Conservation (phyloP, 73 alveolate genomes). For the Uronychia setigera region DNA sequence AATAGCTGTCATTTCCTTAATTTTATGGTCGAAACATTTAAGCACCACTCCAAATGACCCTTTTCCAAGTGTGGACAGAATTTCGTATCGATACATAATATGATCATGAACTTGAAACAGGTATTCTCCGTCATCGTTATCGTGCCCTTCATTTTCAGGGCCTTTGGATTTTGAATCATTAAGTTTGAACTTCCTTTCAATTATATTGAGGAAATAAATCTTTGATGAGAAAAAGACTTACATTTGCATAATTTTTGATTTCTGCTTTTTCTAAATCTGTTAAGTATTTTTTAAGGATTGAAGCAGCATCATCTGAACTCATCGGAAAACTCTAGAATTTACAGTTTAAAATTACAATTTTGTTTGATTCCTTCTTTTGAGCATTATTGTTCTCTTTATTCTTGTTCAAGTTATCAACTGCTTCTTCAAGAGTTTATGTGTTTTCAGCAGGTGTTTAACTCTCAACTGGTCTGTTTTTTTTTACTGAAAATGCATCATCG, state of each 20-base stretch:
- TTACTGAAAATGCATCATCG: too few species aligned
- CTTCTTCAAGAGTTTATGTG: too few species aligned
- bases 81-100: constrained; percentile 32
- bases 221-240: neutral
- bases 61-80: constrained; percentile 32
- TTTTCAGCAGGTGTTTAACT: too few species aligned
- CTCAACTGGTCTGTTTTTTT: too few species aligned
- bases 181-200: neutral
- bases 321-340: neutral
- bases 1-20: constrained; percentile 35
- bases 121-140: constrained; percentile 51
- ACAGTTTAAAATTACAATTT: too few species aligned
- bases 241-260: neutral
- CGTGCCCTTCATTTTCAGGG: constrained; percentile 4
- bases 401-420: too few species aligned
- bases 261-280: neutral
- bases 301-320: neutral
- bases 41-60: constrained; percentile 41
- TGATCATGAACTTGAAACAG: constrained; percentile 30
- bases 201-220: neutral
- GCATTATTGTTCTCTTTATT: too few species aligned
- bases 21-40: constrained; percentile 50
- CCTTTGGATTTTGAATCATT: neutral
- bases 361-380: too few species aligned
- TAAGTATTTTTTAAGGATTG: neutral